Conservation (phyloP, 78 protist genomes). For the Pigoraptor vietnamica region DNA sequence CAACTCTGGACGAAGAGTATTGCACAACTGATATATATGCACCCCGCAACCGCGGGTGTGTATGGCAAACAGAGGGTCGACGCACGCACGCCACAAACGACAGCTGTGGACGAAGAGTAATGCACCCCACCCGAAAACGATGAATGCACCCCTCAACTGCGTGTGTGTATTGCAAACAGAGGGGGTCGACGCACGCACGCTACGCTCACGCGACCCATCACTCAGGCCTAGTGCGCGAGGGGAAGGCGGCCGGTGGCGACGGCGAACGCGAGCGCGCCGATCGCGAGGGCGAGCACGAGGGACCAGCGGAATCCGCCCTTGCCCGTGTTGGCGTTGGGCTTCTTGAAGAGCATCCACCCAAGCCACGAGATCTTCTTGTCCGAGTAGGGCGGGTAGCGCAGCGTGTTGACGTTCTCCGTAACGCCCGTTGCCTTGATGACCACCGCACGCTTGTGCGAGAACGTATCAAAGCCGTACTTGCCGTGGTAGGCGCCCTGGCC, state of each 20-base stretch:
- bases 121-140: too few species aligned
- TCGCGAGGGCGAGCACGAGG: background rate
- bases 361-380: slow-evolving; percentile 4
- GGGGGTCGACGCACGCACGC: background rate
- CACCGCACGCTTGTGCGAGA: slow-evolving; percentile 63
- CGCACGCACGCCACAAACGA: too few species aligned
- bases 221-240: background rate
- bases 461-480: slow-evolving; percentile 45
- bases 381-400: slow-evolving; percentile 31
- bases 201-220: background rate
- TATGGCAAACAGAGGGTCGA: too few species aligned
- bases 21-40: too few species aligned
- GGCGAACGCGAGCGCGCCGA: background rate
- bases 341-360: background rate
- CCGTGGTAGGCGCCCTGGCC: slow-evolving; percentile 90
- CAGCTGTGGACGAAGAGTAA: too few species aligned
- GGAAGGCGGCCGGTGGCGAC: background rate
- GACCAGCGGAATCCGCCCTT: background rate
- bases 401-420: background rate
- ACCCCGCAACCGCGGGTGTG: too few species aligned
- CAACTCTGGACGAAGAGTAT: too few species aligned
- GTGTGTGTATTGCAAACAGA: background rate
- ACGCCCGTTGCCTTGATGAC: background rate
- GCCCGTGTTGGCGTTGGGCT: background rate
- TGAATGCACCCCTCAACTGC: too few species aligned